Base-by-base conservation (phyloP, 139 green algal genomes). In the Eudorina sp. region DNA sequence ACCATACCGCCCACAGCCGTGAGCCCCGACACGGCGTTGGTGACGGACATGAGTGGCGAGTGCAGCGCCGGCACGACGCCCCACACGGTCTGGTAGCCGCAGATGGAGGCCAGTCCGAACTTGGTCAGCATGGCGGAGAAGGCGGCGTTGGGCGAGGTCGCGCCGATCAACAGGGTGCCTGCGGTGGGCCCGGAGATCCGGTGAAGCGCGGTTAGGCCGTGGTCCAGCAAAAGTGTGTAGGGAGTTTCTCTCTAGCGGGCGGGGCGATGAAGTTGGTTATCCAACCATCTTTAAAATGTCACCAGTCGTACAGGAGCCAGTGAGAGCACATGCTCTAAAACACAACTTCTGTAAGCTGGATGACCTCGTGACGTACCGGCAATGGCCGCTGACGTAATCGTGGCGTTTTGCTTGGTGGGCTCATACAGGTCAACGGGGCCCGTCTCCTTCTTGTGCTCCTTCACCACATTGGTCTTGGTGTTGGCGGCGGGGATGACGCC, bases 31-130 rank as follows among this genome's bases (percentile, higher is more conserved):
- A 99, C 98, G 55, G 97, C 97, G 89, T 99, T 99, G 81, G 97
- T 99, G 34, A 99, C 97, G 19, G 88, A 95, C 97, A 99, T 99
- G 64, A 99, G 93, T 18, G 97, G 97, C 36, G 94, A 97, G 94
- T 99, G 97, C 76, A 99, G 92, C 38, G 97, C 96, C 11, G 95
- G 95, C 19, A 92, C 95, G 16, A 98, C 97, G 34, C 96, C 95
- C 95, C 95, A 96, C 80, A 97, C 88, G 60, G 86, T 85, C 91
- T 92, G 88, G 88, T 91, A 91, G 77, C 96, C 96, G 79, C 93
- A 97, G 73, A 97, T 95, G 68, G 87, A 94, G 25, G 96, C 93
- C 83, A 98, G 92, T 8, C 92, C 94, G 88, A 97, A 98, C 88
- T 97, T 98, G 73, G 94, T 97, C 34, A 98, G 83, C 95, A 97